These are phyloP conservation scores for Ogataea dorogensis DNA, from an alignment of 805 yeast species.

Conservation along the genomic window DNA sequence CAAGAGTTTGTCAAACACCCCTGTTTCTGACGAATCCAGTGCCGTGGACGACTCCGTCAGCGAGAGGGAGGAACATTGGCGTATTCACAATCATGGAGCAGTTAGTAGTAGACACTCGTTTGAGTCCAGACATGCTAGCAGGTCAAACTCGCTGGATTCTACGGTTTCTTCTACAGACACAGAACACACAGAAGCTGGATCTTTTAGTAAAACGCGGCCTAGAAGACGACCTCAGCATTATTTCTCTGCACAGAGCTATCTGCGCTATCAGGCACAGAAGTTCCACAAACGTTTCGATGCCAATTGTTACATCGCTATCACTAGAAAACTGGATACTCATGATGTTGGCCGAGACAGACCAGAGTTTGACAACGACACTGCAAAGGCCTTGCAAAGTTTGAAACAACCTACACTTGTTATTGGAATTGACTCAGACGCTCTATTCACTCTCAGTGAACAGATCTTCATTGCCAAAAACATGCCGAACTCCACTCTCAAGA, in stretches of 20 bases:
- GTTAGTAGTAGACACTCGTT: slow-evolving; percentile 24
- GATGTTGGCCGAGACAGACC: slow-evolving; percentile 81
- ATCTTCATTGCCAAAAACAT: slow-evolving; percentile 73
- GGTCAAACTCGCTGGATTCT: slow-evolving; percentile 31
- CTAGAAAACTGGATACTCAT: slow-evolving; percentile 92
- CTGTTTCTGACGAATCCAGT: slow-evolving; percentile 11
- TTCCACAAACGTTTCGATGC: slow-evolving; percentile 91
- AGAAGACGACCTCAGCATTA: slow-evolving; percentile 51
- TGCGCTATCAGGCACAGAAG: slow-evolving; percentile 91
- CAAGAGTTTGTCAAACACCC: slow-evolving; percentile 19
- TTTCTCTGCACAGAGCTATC: slow-evolving; percentile 93
- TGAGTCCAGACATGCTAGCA: slow-evolving; percentile 29
- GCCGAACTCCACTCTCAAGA: slow-evolving; percentile 64
- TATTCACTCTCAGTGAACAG: slow-evolving; percentile 91
- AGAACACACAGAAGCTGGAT: slow-evolving; percentile 19
- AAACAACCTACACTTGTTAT: slow-evolving; percentile 77
- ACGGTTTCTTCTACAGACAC: slow-evolving; percentile 29
- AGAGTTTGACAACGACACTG: slow-evolving; percentile 36
- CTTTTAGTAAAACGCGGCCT: slow-evolving; percentile 17
- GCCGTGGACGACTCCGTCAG: slow-evolving; percentile 12
- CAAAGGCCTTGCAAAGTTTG: slow-evolving; percentile 56
- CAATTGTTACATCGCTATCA: slow-evolving; percentile 91
- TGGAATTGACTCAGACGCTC: slow-evolving; percentile 89
- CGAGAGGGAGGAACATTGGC: slow-evolving; percentile 58
- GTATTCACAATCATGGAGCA: slow-evolving; percentile 83